These are phyloP conservation scores for Paramecium bursaria DNA, from an alignment of 73 alveolate species.

Conservation along the genomic window DNA sequence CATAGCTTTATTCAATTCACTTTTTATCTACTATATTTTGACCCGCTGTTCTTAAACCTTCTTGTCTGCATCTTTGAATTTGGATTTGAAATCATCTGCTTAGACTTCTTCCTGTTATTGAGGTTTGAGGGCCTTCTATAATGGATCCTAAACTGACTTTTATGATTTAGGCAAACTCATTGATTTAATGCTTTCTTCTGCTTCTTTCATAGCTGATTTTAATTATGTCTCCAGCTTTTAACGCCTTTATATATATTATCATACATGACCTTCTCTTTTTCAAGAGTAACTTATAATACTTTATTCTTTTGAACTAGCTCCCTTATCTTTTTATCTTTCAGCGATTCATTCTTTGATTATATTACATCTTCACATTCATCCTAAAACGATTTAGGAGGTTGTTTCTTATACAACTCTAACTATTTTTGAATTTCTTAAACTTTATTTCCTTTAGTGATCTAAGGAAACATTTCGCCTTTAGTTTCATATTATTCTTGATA, in stretches of 20 bases:
- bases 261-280: conserved; percentile 59
- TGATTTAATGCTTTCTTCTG: conserved; percentile 52
- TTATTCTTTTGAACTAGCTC: conserved; percentile 61
- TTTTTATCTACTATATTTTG: conserved; percentile 34
- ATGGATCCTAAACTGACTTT: conserved; percentile 31
- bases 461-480: too few relatives aligned
- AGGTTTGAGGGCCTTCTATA: conserved; percentile 43
- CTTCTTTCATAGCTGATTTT: conserved; percentile 54
- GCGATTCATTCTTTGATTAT: conserved; percentile 65
- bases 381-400: conserved; percentile 20
- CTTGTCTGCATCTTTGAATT: conserved; percentile 65
- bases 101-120: conserved; percentile 26
- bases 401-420: conserved; percentile 27
- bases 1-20: conserved; percentile 68
- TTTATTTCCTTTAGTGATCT: too few relatives aligned
- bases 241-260: neutral
- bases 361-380: conserved; percentile 67
- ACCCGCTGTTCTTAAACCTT: conserved; percentile 63
- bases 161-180: conserved; percentile 1
- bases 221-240: conserved; percentile 61
- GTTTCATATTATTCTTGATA: too few relatives aligned
- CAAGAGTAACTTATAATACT: conserved; percentile 22
- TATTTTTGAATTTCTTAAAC: conserved; percentile 40
- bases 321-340: conserved; percentile 60
- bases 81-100: conserved; percentile 61